Percentiles rank a stretch among this genome's conserved stretches.
These are phyloP conservation scores for Mucor sp. DNA, from an alignment of 371 early-diverging fungal species.

Conservation along the genomic window DNA sequence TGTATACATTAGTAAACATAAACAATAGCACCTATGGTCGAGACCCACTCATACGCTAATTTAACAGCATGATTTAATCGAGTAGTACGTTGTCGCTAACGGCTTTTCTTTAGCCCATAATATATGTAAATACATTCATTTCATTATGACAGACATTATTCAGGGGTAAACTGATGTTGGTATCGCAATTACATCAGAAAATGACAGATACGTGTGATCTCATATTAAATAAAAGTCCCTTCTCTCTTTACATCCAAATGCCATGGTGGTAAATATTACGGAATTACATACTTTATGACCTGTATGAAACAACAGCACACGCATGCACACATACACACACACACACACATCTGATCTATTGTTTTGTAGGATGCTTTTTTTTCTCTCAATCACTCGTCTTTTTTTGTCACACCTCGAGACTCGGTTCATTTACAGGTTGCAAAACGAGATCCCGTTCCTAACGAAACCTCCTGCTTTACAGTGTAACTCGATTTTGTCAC, in stretches of 20 bases:
- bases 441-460: not conserved
- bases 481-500: not conserved
- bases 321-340: not conserved
- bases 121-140: not conserved
- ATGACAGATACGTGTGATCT: not conserved
- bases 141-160: not conserved
- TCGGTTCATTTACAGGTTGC: not conserved
- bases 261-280: not conserved
- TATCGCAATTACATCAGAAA: not conserved
- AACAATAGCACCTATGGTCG: not conserved
- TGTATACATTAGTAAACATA: not conserved
- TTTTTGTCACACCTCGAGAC: slow-evolving; percentile 1
- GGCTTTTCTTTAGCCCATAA: not conserved
- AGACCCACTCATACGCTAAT: not conserved
- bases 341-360: not conserved
- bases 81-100: not conserved
- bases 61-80: not conserved
- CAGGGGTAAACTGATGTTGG: not conserved
- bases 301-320: not conserved
- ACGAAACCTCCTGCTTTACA: not conserved
- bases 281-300: not conserved
- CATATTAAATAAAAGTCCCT: not conserved
- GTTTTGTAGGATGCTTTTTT: too few species aligned
- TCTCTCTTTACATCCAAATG: not conserved
- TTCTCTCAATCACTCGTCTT: not conserved